These are phyloP conservation scores for Colletotrichum phormii DNA, from an alignment of 2,329 filamentous ascomycete species.

Conservation along the genomic window DNA sequence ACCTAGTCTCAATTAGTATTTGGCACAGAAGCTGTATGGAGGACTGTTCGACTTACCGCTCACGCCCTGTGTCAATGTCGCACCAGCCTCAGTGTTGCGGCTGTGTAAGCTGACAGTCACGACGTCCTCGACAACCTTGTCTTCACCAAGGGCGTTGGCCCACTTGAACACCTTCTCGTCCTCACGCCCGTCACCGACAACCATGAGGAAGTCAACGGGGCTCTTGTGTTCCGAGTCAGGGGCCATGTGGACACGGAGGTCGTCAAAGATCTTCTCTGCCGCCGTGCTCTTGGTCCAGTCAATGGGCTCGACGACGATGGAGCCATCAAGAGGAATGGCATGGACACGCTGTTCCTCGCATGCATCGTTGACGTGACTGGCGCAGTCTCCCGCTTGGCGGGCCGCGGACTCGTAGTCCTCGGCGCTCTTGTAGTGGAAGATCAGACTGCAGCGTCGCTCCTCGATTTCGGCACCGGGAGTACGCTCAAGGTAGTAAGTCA, in stretches of 20 bases:
- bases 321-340: slow-evolving; percentile 83
- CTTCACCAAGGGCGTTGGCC: slow-evolving; percentile 81
- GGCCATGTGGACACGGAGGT: slow-evolving; percentile 57
- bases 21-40: not conserved
- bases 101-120: slow-evolving; percentile 88
- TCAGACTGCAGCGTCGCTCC: slow-evolving; percentile 89
- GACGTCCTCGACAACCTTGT: slow-evolving; percentile 73
- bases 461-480: slow-evolving; percentile 90
- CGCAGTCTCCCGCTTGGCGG: slow-evolving; percentile 88
- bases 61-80: slow-evolving; percentile 90
- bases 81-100: slow-evolving; percentile 87
- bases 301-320: slow-evolving; percentile 85
- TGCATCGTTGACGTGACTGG: slow-evolving; percentile 94
- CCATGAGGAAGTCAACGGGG: slow-evolving; percentile 86
- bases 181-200: slow-evolving; percentile 90
- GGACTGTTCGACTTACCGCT: slow-evolving; percentile 73
- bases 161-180: slow-evolving; percentile 95
- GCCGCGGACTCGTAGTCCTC: slow-evolving; percentile 81
- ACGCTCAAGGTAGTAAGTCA: slow-evolving; percentile 90
- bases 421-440: slow-evolving; percentile 89
- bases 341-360: slow-evolving; percentile 87
- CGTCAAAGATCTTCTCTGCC: slow-evolving; percentile 77
- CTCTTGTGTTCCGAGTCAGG: slow-evolving; percentile 47
- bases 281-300: slow-evolving; percentile 92
- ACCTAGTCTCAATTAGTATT: slow-evolving; percentile 43